phyloP scores from a whole-genome alignment of 495 filamentous ascomycete species.

The Penicillium egyptiacum region DNA sequence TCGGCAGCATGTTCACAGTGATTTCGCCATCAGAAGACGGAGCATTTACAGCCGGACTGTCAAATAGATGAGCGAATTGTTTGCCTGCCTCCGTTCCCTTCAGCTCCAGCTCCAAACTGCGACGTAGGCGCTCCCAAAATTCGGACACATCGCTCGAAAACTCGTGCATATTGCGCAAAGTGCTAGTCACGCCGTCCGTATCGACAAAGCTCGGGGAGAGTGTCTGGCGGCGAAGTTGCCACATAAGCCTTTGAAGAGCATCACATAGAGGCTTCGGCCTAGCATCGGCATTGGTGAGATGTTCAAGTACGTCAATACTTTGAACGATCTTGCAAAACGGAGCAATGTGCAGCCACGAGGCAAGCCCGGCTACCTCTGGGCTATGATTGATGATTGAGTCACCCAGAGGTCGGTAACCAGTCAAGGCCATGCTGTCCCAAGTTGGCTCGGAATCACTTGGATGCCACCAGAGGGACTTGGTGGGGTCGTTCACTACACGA shows the following conservation, averaged over 20 bases:
- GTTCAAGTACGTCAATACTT: conserved; percentile 49
- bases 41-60: conserved; percentile 32
- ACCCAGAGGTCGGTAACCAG: conserved; percentile 57
- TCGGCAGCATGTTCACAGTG: conserved; percentile 35
- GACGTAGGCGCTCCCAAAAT: conserved; percentile 56
- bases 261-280: conserved; percentile 54
- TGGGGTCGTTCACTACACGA: conserved; percentile 61
- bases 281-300: conserved; percentile 45
- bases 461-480: conserved; percentile 64
- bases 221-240: conserved; percentile 40
- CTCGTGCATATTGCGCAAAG: conserved; percentile 45
- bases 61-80: conserved; percentile 47
- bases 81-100: conserved; percentile 42
- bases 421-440: conserved; percentile 70
- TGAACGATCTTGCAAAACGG: conserved; percentile 60
- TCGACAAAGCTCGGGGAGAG: conserved; percentile 44
- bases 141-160: conserved; percentile 48
- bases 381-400: conserved; percentile 50
- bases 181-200: conserved; percentile 45
- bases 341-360: conserved; percentile 58
- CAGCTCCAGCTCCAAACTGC: conserved; percentile 53
- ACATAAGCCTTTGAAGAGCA: conserved; percentile 48
- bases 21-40: conserved; percentile 5
- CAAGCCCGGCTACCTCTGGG: conserved; percentile 52
- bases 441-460: conserved; percentile 61